Evolutionary conservation across 345 rosid genomes (phyloP).

Genomic region (Erodium maritimum): DNA sequence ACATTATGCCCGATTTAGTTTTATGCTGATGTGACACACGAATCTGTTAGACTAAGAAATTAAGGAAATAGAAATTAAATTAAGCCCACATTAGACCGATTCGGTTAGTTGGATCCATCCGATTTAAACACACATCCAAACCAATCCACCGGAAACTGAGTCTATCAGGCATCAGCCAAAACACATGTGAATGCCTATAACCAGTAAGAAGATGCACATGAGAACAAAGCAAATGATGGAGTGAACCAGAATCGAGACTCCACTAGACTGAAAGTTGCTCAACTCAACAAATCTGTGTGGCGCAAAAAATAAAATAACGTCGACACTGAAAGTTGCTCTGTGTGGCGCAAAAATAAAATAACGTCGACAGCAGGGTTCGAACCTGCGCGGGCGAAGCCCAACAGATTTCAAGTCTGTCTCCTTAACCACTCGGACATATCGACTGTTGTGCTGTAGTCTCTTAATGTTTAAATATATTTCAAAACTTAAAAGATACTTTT

Average conservation of each 20-base stretch:
- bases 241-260: conserved; percentile 71
- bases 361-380: conserved; percentile 40
- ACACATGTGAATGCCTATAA: conserved; percentile 68
- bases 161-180: conserved; percentile 20
- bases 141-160: background rate
- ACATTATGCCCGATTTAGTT: too few relatives aligned
- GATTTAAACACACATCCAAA: too few relatives aligned
- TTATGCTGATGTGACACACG: too few relatives aligned
- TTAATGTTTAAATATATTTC: too few relatives aligned
- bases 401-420: conserved; percentile 40
- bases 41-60: too few relatives aligned
- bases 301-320: conserved; percentile 20
- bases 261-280: conserved; percentile 83
- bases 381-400: conserved; percentile 34
- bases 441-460: too few relatives aligned
- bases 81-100: too few relatives aligned
- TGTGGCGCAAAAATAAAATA: too few relatives aligned
- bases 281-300: conserved; percentile 42
- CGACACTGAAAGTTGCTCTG: conserved; percentile 59
- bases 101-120: too few relatives aligned
- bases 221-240: conserved; percentile 61
- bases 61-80: too few relatives aligned
- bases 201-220: conserved; percentile 77
- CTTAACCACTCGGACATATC: conserved; percentile 44
- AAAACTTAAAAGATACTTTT: too few relatives aligned